These are phyloP conservation scores for Amphibolis antarctica DNA, from an alignment of 106 monocot genomes.

Conservation along the genomic window DNA sequence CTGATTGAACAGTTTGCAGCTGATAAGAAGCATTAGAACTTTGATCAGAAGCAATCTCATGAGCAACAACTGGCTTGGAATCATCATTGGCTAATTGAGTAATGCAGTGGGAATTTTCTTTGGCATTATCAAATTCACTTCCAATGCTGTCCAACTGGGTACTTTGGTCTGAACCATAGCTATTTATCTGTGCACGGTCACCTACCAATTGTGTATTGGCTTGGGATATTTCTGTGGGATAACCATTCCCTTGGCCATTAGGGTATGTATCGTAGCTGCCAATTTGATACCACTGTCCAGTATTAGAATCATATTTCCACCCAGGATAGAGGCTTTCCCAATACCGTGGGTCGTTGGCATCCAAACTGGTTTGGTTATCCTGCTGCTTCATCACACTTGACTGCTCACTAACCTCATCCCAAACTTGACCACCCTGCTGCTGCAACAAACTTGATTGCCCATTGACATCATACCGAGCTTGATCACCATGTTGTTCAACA, in stretches of 20 bases:
- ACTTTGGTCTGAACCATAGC: not conserved
- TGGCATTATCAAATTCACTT: no score
- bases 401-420: not conserved
- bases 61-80: constrained; percentile 1
- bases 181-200: not conserved
- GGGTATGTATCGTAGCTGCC: constrained; percentile 5
- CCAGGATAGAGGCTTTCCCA: constrained; percentile 88
- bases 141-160: not conserved
- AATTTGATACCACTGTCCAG: constrained; percentile 20
- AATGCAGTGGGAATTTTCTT: no score
- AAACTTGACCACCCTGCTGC: constrained; percentile 1
- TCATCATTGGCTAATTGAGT: not conserved
- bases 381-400: not conserved
- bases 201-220: not conserved
- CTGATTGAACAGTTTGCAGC: constrained; percentile 35
- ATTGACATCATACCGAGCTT: not conserved
- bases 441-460: not conserved
- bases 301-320: constrained; percentile 64
- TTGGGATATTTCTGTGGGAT: not conserved
- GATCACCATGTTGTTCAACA: not conserved
- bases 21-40: constrained; percentile 33
- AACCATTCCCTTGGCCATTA: constrained; percentile 15
- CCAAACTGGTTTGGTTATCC: constrained; percentile 9
- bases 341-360: constrained; percentile 36
- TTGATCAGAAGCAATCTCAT: constrained; percentile 13